Evolutionary conservation across 1,284 basidiomycete species (phyloP).

Genomic region (Trametes pubescens): DNA sequence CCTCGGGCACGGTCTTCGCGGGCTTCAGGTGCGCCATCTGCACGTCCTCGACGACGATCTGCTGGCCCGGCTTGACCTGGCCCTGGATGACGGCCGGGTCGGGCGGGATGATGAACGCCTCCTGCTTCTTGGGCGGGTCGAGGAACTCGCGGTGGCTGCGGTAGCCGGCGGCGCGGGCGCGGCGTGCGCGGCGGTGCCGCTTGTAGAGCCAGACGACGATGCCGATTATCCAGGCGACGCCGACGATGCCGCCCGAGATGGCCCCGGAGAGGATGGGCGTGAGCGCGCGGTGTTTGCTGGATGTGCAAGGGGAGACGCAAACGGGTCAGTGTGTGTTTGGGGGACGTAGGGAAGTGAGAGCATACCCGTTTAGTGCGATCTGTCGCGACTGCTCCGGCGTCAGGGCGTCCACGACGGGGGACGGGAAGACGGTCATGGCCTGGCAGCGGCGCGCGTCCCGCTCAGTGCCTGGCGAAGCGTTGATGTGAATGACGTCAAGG

Average conservation of each 20-base stretch:
- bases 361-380: conserved; percentile 46
- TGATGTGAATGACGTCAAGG: conserved; percentile 3
- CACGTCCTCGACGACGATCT: conserved; percentile 44
- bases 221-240: conserved; percentile 56
- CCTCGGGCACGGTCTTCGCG: conserved; percentile 49
- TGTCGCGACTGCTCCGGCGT: conserved; percentile 37
- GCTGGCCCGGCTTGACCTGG: conserved; percentile 54
- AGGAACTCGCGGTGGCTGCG: conserved; percentile 43
- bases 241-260: conserved; percentile 61
- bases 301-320: too few relatives aligned
- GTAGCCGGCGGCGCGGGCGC: conserved; percentile 41
- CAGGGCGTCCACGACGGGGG: conserved; percentile 23
- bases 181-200: conserved; percentile 41
- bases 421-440: conserved; percentile 24
- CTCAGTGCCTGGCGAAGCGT: background rate
- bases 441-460: background rate
- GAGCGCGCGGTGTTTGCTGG: conserved; percentile 61
- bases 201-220: conserved; percentile 47
- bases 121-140: conserved; percentile 42
- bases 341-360: background rate
- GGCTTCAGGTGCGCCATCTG: conserved; percentile 30
- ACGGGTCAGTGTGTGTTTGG: background rate
- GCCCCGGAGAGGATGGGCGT: conserved; percentile 73
- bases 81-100: conserved; percentile 70
- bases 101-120: conserved; percentile 65